Evolutionary conservation across 2,329 filamentous ascomycete species (phyloP).

Genomic region (Fusarium solani-melongenae): DNA sequence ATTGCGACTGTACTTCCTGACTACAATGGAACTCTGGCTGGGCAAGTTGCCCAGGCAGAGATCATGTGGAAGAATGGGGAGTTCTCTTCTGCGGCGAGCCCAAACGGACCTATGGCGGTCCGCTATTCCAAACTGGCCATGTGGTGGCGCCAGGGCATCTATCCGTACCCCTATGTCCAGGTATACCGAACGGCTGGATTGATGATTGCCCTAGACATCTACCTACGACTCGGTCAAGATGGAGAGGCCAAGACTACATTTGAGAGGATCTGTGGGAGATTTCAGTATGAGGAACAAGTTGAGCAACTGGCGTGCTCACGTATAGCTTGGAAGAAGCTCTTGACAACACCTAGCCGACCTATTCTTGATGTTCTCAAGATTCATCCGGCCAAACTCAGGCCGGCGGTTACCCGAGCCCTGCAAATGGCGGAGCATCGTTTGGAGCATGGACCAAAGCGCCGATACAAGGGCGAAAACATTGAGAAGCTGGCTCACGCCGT

Average conservation of each 20-base stretch:
- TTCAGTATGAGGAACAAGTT: neutral
- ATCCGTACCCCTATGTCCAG: conserved; percentile 20
- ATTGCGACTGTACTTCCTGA: neutral
- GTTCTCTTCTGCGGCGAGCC: conserved; percentile 8
- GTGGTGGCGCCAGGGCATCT: conserved; percentile 34
- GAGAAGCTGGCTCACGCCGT: neutral
- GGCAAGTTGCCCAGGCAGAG: conserved; percentile 4
- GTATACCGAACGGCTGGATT: conserved; percentile 24
- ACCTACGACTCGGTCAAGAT: neutral
- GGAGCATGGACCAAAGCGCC: neutral
- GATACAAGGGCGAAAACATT: neutral
- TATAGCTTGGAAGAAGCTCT: neutral
- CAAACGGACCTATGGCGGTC: conserved; percentile 12
- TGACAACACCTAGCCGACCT: neutral
- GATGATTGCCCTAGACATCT: conserved; percentile 14
- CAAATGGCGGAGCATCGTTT: conserved; percentile 4
- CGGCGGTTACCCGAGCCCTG: neutral
- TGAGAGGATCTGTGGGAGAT: neutral
- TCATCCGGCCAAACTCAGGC: conserved; percentile 4
- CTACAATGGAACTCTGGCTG: conserved; percentile 5
- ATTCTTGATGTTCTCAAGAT: neutral
- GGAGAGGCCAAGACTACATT: neutral
- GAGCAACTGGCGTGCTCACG: neutral
- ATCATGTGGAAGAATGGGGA: neutral
- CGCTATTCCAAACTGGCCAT: conserved; percentile 17